Evolutionary conservation across 1,284 basidiomycete genomes (phyloP).

Genomic region (Sporisorium iseilematis-ciliati): DNA sequence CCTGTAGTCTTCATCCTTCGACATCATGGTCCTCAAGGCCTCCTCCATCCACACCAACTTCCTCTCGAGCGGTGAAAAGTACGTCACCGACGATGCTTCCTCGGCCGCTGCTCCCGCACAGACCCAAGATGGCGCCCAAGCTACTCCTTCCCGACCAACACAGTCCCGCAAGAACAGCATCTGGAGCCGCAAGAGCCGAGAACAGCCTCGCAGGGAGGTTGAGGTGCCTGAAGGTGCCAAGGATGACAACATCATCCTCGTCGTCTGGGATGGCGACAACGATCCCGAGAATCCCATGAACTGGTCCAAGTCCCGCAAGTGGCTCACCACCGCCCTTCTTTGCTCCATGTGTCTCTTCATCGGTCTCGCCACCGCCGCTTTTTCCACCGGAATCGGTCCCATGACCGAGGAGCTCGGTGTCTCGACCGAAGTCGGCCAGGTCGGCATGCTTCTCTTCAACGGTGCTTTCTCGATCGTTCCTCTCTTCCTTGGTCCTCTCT

Average conservation of each 20-base stretch:
- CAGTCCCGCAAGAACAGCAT: conserved; percentile 50
- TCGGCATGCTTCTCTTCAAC: conserved; percentile 68
- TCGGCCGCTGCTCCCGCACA: conserved; percentile 10
- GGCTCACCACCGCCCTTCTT: conserved; percentile 60
- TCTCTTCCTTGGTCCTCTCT: conserved; percentile 67
- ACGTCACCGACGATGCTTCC: conserved; percentile 48
- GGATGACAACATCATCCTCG: conserved; percentile 59
- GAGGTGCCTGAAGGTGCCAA: conserved; percentile 33
- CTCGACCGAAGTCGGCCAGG: conserved; percentile 63
- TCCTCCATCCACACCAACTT: conserved; percentile 61
- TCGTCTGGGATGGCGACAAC: conserved; percentile 57
- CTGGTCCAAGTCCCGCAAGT: conserved; percentile 56
- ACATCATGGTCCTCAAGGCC: conserved; percentile 59
- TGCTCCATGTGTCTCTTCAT: conserved; percentile 66
- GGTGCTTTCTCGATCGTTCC: conserved; percentile 59
- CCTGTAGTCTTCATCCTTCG: not conserved
- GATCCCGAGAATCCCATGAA: conserved; percentile 63
- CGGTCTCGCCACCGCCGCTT: conserved; percentile 68
- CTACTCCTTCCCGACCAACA: conserved; percentile 9
- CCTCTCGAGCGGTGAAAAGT: conserved; percentile 50
- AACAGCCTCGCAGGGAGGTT: conserved; percentile 36
- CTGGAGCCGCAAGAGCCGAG: conserved; percentile 48
- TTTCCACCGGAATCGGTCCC: conserved; percentile 60
- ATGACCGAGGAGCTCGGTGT: conserved; percentile 67
- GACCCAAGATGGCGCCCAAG: conserved; percentile 1